A percentile compares a stretch with the other conserved stretches of the same genome.
phyloP scores from a whole-genome alignment of 2,329 filamentous ascomycete species.

The Metarhizium rileyi region DNA sequence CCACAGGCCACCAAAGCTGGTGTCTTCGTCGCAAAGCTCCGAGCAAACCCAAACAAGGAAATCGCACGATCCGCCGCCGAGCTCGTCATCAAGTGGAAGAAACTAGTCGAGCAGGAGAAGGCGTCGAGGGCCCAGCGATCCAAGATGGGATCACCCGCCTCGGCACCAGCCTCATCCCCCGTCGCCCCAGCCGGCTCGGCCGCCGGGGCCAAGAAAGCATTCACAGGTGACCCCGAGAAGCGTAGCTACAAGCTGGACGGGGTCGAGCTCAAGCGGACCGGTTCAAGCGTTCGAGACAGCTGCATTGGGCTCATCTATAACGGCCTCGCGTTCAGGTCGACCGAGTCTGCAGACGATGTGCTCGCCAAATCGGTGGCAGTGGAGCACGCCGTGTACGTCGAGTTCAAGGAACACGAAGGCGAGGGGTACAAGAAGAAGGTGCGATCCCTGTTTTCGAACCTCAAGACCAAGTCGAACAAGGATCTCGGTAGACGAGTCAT shows the following conservation, averaged over 20 bases:
- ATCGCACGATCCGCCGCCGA: conserved; percentile 69
- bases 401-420: conserved; percentile 56
- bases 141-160: conserved; percentile 31
- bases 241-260: conserved; percentile 75
- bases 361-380: conserved; percentile 71
- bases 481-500: conserved; percentile 69
- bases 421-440: conserved; percentile 79
- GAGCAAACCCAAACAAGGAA: conserved; percentile 69
- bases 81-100: conserved; percentile 82
- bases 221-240: conserved; percentile 62
- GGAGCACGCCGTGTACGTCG: conserved; percentile 65
- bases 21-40: conserved; percentile 74
- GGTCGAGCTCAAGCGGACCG: conserved; percentile 67
- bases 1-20: conserved; percentile 74
- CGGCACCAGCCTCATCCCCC: conserved; percentile 40
- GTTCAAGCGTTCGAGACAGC: conserved; percentile 64
- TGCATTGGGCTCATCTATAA: conserved; percentile 92
- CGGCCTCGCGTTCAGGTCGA: conserved; percentile 63
- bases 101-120: conserved; percentile 60
- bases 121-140: conserved; percentile 33
- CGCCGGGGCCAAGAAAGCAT: conserved; percentile 36
- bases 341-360: conserved; percentile 60
- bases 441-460: conserved; percentile 84
- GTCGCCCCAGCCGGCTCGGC: conserved; percentile 37
- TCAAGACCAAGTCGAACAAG: conserved; percentile 85